Conservation (phyloP, 176 grass and related monocot species). For the Miscanthus lutarioriparius region DNA sequence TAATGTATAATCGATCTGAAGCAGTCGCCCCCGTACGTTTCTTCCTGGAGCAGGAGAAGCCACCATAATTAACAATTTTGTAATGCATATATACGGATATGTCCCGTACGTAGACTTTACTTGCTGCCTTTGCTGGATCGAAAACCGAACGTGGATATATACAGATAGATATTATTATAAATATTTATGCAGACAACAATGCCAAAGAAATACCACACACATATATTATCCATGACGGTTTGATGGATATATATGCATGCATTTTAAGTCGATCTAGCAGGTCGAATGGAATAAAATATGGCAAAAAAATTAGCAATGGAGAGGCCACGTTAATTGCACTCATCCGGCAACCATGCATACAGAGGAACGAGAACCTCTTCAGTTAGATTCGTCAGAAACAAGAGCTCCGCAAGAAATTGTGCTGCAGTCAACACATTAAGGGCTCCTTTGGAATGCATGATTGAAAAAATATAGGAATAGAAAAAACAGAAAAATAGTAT, state of each 20-base stretch:
- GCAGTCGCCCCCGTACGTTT: background rate
- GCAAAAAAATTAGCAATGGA: background rate
- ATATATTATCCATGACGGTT: background rate
- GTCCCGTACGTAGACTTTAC: slow-evolving; percentile 27
- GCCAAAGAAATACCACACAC: background rate
- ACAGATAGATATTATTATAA: background rate
- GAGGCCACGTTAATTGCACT: slow-evolving; percentile 31
- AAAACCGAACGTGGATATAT: slow-evolving; percentile 36
- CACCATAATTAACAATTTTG: slow-evolving; percentile 38
- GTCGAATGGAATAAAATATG: background rate
- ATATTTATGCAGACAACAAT: background rate
- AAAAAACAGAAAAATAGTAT: no score
- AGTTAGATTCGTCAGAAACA: background rate
- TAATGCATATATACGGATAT: background rate
- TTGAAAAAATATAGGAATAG: no score
- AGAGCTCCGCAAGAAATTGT: background rate
- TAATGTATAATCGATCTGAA: background rate
- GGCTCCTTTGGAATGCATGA: no score
- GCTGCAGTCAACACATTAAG: slow-evolving; percentile 28
- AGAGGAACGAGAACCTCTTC: slow-evolving; percentile 35
- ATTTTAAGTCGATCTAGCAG: background rate
- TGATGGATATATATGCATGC: background rate
- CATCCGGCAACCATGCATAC: slow-evolving; percentile 15
- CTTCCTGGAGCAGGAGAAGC: background rate
- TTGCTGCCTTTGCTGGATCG: background rate